Conservation (phyloP, 2,329 filamentous ascomycete species). For the Aspergillus pseudoglaucus region DNA sequence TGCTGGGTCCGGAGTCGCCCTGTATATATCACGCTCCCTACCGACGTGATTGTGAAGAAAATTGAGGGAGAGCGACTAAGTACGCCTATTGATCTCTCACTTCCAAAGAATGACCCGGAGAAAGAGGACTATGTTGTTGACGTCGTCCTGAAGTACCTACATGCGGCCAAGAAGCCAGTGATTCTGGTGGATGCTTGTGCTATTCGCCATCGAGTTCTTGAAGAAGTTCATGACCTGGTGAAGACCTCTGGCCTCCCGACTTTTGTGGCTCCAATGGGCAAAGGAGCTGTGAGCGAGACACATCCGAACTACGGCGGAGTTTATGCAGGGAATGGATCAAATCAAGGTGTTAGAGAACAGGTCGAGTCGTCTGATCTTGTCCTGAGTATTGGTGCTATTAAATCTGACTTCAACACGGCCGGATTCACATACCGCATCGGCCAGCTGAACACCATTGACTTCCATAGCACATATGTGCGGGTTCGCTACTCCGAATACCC, state of each 20-base stretch:
- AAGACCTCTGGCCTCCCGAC: conserved; percentile 69
- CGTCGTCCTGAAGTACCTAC: conserved; percentile 66
- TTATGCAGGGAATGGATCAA: conserved; percentile 72
- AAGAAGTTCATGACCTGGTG: conserved; percentile 67
- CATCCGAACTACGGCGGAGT: conserved; percentile 73
- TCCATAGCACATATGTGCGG: conserved; percentile 68
- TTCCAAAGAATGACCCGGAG: conserved; percentile 60
- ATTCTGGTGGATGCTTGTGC: conserved; percentile 80
- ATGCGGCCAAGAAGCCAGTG: conserved; percentile 65
- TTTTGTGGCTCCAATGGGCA: conserved; percentile 88
- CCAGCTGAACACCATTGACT: conserved; percentile 73
- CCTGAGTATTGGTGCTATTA: conserved; percentile 39
- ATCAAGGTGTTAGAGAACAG: conserved; percentile 41
- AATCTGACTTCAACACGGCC: conserved; percentile 46
- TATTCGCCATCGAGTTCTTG: conserved; percentile 65
- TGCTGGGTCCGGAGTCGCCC: conserved; percentile 70
- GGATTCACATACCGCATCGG: conserved; percentile 79
- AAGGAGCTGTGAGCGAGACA: conserved; percentile 72
- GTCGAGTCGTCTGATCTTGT: conserved; percentile 38
- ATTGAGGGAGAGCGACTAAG: conserved; percentile 66
- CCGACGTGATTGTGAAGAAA: conserved; percentile 71
- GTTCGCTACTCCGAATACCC: conserved; percentile 77
- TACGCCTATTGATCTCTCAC: conserved; percentile 61
- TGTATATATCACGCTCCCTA: conserved; percentile 77
- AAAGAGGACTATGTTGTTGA: conserved; percentile 78